phyloP scores from a whole-genome alignment of 371 early-diverging fungal genomes.

The Mortierella sp. region DNA sequence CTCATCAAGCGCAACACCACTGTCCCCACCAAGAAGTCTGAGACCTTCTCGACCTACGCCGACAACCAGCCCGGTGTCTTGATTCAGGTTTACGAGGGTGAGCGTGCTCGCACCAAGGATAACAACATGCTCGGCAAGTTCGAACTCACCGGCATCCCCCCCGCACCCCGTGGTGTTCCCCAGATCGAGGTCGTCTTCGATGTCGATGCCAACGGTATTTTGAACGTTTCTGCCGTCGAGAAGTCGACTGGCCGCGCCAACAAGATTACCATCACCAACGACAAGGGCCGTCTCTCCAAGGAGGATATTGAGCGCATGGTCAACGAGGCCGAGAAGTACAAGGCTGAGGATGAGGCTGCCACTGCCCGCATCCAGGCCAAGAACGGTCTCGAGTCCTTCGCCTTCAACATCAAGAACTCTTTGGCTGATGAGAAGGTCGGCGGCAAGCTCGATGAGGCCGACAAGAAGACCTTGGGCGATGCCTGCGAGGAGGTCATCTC shows the following conservation, averaged over 20 bases:
- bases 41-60: constrained; percentile 97
- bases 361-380: constrained; percentile 89
- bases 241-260: constrained; percentile 95
- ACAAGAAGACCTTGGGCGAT: constrained; percentile 86
- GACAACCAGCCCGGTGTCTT: constrained; percentile 99
- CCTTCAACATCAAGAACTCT: constrained; percentile 94
- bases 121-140: constrained; percentile 98
- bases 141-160: constrained; percentile 96
- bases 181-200: constrained; percentile 99
- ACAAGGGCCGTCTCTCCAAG: constrained; percentile 98
- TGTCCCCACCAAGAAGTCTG: constrained; percentile 97
- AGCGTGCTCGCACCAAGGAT: constrained; percentile 96
- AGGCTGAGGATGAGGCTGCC: constrained; percentile 94
- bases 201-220: constrained; percentile 98
- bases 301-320: constrained; percentile 98
- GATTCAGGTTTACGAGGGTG: constrained; percentile 99
- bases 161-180: constrained; percentile 97
- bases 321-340: constrained; percentile 95
- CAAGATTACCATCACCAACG: constrained; percentile 98
- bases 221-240: constrained; percentile 97
- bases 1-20: constrained; percentile 98
- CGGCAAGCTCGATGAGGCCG: constrained; percentile 83
- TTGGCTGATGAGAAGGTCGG: constrained; percentile 89
- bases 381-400: constrained; percentile 94
- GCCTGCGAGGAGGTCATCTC: constrained; percentile 89